Conservation (phyloP, 2,329 filamentous ascomycete genomes). For the Scedosporium minutisporum region DNA sequence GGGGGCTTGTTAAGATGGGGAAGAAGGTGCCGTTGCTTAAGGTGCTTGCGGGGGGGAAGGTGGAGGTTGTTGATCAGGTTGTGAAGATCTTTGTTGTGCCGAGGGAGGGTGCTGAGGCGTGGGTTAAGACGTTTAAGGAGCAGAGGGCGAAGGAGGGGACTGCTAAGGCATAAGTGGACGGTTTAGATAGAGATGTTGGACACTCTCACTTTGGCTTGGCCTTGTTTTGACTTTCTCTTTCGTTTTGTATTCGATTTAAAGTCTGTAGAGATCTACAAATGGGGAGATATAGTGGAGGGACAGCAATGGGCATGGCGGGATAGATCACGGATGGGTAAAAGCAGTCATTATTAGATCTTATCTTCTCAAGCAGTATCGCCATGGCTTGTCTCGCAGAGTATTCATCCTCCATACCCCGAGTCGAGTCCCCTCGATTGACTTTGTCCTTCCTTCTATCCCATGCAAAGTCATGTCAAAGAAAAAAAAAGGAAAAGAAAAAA, state of each 20-base stretch:
- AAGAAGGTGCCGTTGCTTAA: slow-evolving; percentile 72
- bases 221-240: neutral
- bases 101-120: slow-evolving; percentile 55
- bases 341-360: too few species aligned
- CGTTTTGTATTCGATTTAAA: neutral
- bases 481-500: too few species aligned
- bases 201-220: neutral
- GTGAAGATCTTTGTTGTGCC: slow-evolving; percentile 78
- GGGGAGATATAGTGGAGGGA: too few species aligned
- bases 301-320: too few species aligned
- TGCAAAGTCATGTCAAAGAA: neutral
- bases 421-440: neutral
- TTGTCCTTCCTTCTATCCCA: neutral
- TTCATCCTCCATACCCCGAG: neutral
- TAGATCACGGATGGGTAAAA: neutral
- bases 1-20: slow-evolving; percentile 80
- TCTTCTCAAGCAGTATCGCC: too few species aligned
- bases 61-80: slow-evolving; percentile 81
- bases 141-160: slow-evolving; percentile 46
- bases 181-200: neutral
- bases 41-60: slow-evolving; percentile 63
- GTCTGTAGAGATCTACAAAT: neutral
- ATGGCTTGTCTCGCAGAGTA: too few species aligned
- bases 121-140: slow-evolving; percentile 77
- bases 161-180: slow-evolving; percentile 1